These are phyloP conservation scores for Rhododendron henanense DNA, from an alignment of 148 eudicot genomes.

Conservation along the genomic window DNA sequence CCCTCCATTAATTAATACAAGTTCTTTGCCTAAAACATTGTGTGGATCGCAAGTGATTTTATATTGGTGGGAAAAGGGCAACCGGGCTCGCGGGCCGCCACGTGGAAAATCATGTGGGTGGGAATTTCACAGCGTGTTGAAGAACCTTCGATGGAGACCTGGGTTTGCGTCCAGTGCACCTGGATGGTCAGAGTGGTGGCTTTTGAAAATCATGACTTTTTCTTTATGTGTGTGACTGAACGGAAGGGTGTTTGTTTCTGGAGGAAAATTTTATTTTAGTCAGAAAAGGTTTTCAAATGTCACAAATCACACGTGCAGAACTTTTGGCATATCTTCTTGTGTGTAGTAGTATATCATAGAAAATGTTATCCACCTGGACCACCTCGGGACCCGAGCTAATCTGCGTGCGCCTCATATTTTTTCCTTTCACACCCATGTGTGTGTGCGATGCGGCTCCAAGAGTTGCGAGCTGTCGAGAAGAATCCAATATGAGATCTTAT, in stretches of 20 bases:
- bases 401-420: too few relatives aligned
- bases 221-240: not conserved
- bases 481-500: too few relatives aligned
- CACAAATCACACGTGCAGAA: conserved; percentile 10
- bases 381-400: not conserved
- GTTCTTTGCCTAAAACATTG: not conserved
- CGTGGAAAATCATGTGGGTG: conserved; percentile 28
- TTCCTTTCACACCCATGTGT: too few relatives aligned
- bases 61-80: conserved; percentile 12
- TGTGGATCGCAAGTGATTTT: not conserved
- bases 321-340: not conserved
- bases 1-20: not conserved
- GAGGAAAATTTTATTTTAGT: not conserved
- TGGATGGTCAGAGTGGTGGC: conserved; percentile 77
- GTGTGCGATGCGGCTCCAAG: too few relatives aligned
- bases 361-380: not conserved
- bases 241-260: not conserved
- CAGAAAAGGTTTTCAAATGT: not conserved
- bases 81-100: conserved; percentile 10
- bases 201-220: conserved; percentile 20
- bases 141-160: conserved; percentile 27
- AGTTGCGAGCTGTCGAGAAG: too few relatives aligned
- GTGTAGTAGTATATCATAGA: not conserved
- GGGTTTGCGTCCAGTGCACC: conserved; percentile 42
- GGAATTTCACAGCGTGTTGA: conserved; percentile 13